These are phyloP conservation scores for Hypoxylon sp. DNA, from an alignment of 2,329 filamentous ascomycete genomes.

Conservation along the genomic window DNA sequence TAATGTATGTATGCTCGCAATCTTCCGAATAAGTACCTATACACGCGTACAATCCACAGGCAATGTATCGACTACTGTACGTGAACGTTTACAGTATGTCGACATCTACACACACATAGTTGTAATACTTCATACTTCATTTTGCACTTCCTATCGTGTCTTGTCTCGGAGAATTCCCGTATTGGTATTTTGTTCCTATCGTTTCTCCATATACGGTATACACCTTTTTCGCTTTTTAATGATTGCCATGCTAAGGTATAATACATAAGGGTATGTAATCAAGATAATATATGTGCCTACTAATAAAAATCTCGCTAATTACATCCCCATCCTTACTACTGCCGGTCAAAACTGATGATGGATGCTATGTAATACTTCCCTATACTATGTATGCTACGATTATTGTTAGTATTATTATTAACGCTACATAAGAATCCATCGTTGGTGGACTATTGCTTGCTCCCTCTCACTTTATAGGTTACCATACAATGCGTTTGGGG, in stretches of 20 bases:
- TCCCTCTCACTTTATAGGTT: conserved; percentile 28
- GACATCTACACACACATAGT: conserved; percentile 2
- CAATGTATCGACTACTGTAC: neutral
- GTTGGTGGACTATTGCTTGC: conserved; percentile 23
- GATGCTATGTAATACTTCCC: neutral
- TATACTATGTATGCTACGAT: conserved; percentile 4
- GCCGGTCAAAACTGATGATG: neutral
- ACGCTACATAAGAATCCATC: neutral
- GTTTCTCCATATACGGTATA: conserved; percentile 20
- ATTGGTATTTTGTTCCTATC: conserved; percentile 31
- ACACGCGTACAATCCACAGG: conserved; percentile 7
- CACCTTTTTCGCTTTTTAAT: conserved; percentile 6
- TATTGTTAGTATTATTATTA: neutral
- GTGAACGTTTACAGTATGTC: conserved; percentile 7
- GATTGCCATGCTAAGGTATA: conserved; percentile 16
- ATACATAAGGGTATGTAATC: conserved; percentile 19
- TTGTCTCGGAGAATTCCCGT: conserved; percentile 42
- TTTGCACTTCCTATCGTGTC: conserved; percentile 25
- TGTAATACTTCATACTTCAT: conserved; percentile 12
- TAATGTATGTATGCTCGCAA: conserved; percentile 34
- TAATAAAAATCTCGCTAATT: conserved; percentile 26
- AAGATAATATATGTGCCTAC: neutral
- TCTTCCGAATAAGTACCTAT: conserved; percentile 42
- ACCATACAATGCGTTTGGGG: conserved; percentile 25
- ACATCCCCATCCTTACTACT: conserved; percentile 19